Evolutionary conservation across 1,139 yeast genomes (phyloP), one percentile per base, ranked within the genome.

Genomic region (Candida sp.): DNA sequence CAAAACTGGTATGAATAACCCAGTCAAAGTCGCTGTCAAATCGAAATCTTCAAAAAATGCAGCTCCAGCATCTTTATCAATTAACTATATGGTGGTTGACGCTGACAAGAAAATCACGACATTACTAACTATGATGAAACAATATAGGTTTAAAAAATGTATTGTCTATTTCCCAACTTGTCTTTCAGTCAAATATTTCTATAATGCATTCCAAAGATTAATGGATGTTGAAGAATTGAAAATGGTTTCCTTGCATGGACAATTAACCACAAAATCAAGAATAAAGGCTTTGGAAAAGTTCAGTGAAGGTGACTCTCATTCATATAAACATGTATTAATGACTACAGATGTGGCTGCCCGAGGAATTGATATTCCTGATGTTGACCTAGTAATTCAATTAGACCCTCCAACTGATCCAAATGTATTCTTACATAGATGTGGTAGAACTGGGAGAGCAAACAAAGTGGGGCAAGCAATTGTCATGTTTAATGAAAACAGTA

Each of bases 141-240:
- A 75, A 21, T 76, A 75, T 48, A 74, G 76, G 42, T 88, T 74
- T 68, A 83, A 80, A 50, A 90, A 88, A 61, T 79, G 87, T 33
- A 89, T 91, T 38, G 95, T 89, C 1, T 91, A 90, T 60, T 82
- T 90, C 56, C 95, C 97, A n/a, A 89, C 97, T 1, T 89, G 97
- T 63, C 76, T 78, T 2, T 76, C 87, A 1, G 97, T 91, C 36
- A 84, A 85, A 43, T 81, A 84, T 55, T 88, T 87, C 56, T 86
- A 88, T 57, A 61, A 77, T 1, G 64, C 86, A 41, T 70, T 90
- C 36, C 68, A 69, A 36, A 40, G 50, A 11, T 21, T 57, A 7
- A 35, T 55, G 12, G 50, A 59, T 0, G 64, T 63, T 11, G 55
- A 55, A 29, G 59, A 61, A n/a, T 50, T 81, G 33, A 62, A 70